A percentile compares a stretch with the other conserved stretches of the same genome.
Conservation (phyloP, 2,329 filamentous ascomycete species). For the Zasmidium angulare region DNA sequence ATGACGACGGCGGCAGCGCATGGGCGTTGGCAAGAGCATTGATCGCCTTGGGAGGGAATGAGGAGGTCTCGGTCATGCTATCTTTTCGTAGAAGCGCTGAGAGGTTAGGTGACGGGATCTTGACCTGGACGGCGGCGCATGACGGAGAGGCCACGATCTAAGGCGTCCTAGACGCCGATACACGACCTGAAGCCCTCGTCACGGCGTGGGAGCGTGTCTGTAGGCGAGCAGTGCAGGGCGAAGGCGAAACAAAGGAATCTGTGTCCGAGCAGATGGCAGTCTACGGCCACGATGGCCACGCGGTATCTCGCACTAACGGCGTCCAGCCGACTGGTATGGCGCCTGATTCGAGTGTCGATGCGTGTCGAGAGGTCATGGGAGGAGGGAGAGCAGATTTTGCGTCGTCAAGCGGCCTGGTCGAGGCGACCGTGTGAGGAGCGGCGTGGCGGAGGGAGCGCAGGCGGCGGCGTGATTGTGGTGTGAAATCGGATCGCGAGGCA, state of each 20-base stretch:
- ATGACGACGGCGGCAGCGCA: constrained; percentile 26
- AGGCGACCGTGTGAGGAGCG: constrained; percentile 3
- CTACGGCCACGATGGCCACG: background rate
- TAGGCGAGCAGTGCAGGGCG: constrained; percentile 12
- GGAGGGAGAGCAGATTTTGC: constrained; percentile 10
- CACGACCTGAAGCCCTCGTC: constrained; percentile 10
- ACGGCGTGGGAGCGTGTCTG: constrained; percentile 12
- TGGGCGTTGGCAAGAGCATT: constrained; percentile 30
- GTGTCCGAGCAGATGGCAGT: constrained; percentile 12
- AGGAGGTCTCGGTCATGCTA: constrained; percentile 39
- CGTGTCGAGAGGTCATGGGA: constrained; percentile 19
- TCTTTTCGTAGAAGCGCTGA: constrained; percentile 31
- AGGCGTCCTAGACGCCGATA: constrained; percentile 16
- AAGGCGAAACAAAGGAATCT: constrained; percentile 15
- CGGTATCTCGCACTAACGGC: background rate
- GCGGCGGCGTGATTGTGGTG: background rate
- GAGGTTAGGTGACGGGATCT: constrained; percentile 33
- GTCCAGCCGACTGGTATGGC: constrained; percentile 5
- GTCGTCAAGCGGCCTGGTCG: background rate
- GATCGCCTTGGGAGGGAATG: constrained; percentile 34
- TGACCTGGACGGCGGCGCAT: constrained; percentile 36
- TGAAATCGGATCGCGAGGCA: background rate
- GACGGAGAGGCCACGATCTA: constrained; percentile 30
- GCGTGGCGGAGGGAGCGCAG: background rate
- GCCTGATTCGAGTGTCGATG: constrained; percentile 4